Base-by-base conservation (phyloP, 2,329 filamentous ascomycete genomes). In the Penicillium griseofulvum region DNA sequence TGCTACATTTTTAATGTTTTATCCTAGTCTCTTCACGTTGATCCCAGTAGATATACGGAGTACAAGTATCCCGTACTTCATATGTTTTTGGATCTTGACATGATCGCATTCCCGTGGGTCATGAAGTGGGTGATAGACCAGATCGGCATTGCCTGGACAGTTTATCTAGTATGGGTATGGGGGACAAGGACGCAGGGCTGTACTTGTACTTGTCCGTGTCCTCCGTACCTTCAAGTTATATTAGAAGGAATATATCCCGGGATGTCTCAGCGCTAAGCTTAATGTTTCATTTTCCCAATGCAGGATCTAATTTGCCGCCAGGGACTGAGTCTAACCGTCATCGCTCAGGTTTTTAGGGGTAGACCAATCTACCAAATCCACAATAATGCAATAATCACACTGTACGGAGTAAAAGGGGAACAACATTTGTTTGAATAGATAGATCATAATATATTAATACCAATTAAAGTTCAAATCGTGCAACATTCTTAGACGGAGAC, bases 201-300 rank as follows among this genome's bases (percentile, higher is more conserved):
- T n/a, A n/a, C n/a, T n/a, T n/a, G n/a, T n/a, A n/a, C n/a, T n/a
- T n/a, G n/a, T n/a, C n/a, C n/a, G 2, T 22, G 22, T 22, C 22
- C 22, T 22, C 22, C 22, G 22, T 22, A 22, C 22, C 12, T 31
- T 3, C 4, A 12, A 31, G 5, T 5, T 12, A 31, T 11, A 31
- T 12, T 31, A 31, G 4, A 36, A 34, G 33, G 37, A 34, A 5
- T 26, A 39, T 33, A n/a, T 36, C 46, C 41, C 54, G 49, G 54
- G 55, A 17, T 58, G 54, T 34, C 50, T 48, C 29, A 24, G 43
- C 7, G 14, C 29, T 41, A 41, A 34, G 49, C 17, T 17, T 24
- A 11, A 22, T 51, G 56, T 59, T 45, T 59, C 56, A 56, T 52
- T 31, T 36, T 8, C 19, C 28, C 17, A 16, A 36, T 52, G 43